These are phyloP conservation scores for Psilocybe subaeruginosa DNA, from an alignment of 768 basidiomycete genomes.

Conservation along the genomic window DNA sequence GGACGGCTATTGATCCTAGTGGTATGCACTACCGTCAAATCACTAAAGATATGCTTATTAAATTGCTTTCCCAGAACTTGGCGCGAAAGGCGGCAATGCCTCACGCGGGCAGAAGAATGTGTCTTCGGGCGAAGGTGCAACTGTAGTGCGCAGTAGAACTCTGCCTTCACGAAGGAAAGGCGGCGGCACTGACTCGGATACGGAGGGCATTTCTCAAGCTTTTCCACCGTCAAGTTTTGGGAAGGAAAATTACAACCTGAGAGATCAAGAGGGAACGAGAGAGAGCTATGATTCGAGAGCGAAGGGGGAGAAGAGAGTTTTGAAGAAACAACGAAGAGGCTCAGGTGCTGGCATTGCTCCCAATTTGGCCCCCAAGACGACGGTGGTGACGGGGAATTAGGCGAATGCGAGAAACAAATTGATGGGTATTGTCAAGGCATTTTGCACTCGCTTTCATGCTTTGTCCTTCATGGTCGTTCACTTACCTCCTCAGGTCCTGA, in stretches of 20 bases:
- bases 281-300: conserved; percentile 4
- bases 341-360: neutral
- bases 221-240: neutral
- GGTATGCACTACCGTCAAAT: conserved; percentile 27
- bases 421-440: too few species aligned
- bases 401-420: too few species aligned
- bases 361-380: neutral
- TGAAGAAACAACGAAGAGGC: conserved; percentile 24
- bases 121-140: conserved; percentile 21
- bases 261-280: neutral
- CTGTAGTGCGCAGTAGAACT: conserved; percentile 65
- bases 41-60: neutral
- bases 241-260: neutral
- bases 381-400: neutral
- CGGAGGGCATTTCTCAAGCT: neutral
- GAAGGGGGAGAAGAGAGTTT: conserved; percentile 19
- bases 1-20: conserved; percentile 56
- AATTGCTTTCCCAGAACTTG: conserved; percentile 26
- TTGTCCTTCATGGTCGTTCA: too few species aligned
- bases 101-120: neutral
- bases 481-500: too few species aligned
- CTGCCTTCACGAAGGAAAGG: conserved; percentile 51
- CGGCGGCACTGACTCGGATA: neutral
- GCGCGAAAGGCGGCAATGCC: conserved; percentile 26
- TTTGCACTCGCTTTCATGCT: too few species aligned